Conservation (phyloP, 208 protist genomes). For the Angomonas ambiguus region DNA sequence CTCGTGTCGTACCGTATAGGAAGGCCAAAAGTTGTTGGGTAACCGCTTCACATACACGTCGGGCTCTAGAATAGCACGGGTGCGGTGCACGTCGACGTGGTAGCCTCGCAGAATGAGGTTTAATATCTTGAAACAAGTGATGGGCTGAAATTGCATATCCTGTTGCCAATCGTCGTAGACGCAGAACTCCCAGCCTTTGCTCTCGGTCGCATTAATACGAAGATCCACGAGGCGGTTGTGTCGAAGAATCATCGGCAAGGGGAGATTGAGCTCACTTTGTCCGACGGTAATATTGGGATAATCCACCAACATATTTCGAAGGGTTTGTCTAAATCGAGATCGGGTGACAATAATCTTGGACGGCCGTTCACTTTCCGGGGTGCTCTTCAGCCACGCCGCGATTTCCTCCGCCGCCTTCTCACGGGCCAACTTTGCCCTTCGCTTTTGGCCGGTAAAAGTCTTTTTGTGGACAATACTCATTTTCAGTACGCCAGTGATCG, state of each 20-base stretch:
- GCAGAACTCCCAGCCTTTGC: slow-evolving; percentile 98
- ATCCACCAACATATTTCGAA: slow-evolving; percentile 96
- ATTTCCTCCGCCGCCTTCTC: slow-evolving; percentile 99
- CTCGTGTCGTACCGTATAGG: slow-evolving; percentile 95
- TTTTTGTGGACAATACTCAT: slow-evolving; percentile 99
- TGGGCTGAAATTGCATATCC: slow-evolving; percentile 92
- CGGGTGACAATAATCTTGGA: slow-evolving; percentile 99
- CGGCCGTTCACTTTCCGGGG: slow-evolving; percentile 99
- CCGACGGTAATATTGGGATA: slow-evolving; percentile 99
- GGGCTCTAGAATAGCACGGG: slow-evolving; percentile 97
- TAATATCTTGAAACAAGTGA: slow-evolving; percentile 99
- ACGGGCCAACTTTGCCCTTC: slow-evolving; percentile 99
- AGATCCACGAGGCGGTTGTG: slow-evolving; percentile 99
- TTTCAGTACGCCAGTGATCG: slow-evolving; percentile 98
- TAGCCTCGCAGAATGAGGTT: slow-evolving; percentile 99
- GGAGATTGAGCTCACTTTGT: slow-evolving; percentile 98
- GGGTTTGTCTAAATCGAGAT: slow-evolving; percentile 94
- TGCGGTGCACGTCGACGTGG: slow-evolving; percentile 96
- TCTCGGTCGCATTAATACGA: slow-evolving; percentile 99
- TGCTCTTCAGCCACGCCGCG: slow-evolving; percentile 98
- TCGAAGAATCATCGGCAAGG: slow-evolving; percentile 98
- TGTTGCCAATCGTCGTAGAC: slow-evolving; percentile 99
- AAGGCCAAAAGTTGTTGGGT: slow-evolving; percentile 99
- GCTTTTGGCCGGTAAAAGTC: slow-evolving; percentile 99
- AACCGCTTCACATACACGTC: slow-evolving; percentile 95